phyloP scores from a whole-genome alignment of 116 monocot genomes.

The Dioscorea cayenensis region DNA sequence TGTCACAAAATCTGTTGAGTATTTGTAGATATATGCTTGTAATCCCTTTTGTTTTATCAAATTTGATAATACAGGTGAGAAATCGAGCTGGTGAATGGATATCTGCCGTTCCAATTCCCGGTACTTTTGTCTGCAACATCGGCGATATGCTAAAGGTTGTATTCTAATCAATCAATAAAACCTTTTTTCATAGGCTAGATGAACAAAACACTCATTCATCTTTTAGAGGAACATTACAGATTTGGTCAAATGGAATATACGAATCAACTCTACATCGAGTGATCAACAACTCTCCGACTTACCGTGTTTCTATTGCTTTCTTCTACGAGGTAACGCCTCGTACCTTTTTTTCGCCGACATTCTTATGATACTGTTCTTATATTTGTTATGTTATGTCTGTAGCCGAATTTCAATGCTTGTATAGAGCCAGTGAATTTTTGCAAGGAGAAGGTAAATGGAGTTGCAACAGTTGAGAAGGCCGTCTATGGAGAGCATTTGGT shows the following conservation, averaged over 20 bases:
- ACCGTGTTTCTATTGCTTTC: slow-evolving; percentile 76
- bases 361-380: not conserved
- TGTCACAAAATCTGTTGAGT: too few relatives aligned
- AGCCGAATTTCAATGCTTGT: slow-evolving; percentile 75
- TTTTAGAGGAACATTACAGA: slow-evolving; percentile 22
- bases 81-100: slow-evolving; percentile 86
- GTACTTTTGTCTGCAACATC: slow-evolving; percentile 90
- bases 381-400: slow-evolving; percentile 5
- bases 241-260: slow-evolving; percentile 81
- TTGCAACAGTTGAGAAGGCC: slow-evolving; percentile 40
- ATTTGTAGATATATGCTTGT: too few relatives aligned
- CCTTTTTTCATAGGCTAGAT: not conserved
- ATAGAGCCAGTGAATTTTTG: slow-evolving; percentile 64
- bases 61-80: slow-evolving; percentile 45
- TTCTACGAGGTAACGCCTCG: slow-evolving; percentile 66
- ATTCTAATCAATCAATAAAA: not conserved
- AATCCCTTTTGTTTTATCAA: too few relatives aligned
- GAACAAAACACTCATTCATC: not conserved
- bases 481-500: slow-evolving; percentile 90
- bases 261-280: slow-evolving; percentile 81
- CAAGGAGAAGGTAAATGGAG: slow-evolving; percentile 45
- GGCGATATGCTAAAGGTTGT: slow-evolving; percentile 95
- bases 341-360: not conserved
- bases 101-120: slow-evolving; percentile 63
- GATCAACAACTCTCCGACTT: slow-evolving; percentile 64